Conservation (phyloP, 2,329 filamentous ascomycete species). For the Penicillium sp. region DNA sequence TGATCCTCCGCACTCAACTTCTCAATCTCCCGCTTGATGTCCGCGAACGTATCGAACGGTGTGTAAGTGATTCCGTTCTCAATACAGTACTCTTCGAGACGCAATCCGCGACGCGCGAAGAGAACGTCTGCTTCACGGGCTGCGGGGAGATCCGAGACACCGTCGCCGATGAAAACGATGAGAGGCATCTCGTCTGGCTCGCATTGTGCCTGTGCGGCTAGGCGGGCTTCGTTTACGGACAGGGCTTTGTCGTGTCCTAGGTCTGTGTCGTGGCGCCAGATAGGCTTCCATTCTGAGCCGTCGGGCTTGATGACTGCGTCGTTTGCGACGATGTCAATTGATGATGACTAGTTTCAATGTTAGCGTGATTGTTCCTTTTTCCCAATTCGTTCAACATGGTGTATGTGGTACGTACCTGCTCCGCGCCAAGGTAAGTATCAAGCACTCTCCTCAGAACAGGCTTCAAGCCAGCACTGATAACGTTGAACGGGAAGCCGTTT, state of each 20-base stretch:
- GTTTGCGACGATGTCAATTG: slow-evolving; percentile 69
- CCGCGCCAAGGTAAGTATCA: slow-evolving; percentile 65
- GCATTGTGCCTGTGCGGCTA: slow-evolving; percentile 53
- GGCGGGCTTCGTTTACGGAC: slow-evolving; percentile 63
- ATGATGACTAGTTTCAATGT: slow-evolving; percentile 39
- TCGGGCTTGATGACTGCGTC: slow-evolving; percentile 62
- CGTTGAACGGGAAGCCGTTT: slow-evolving; percentile 67
- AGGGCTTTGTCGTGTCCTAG: slow-evolving; percentile 68
- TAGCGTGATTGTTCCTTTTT: neutral
- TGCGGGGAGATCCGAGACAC: slow-evolving; percentile 66
- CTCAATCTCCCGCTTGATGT: slow-evolving; percentile 63
- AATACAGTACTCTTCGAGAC: slow-evolving; percentile 66
- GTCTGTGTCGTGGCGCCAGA: slow-evolving; percentile 67
- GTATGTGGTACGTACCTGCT: slow-evolving; percentile 39
- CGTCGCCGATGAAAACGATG: slow-evolving; percentile 70
- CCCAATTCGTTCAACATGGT: neutral
- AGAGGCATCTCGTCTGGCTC: slow-evolving; percentile 64
- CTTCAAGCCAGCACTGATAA: slow-evolving; percentile 68
- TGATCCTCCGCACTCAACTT: slow-evolving; percentile 61
- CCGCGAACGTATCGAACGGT: slow-evolving; percentile 66
- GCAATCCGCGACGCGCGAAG: slow-evolving; percentile 65
- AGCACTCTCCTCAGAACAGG: slow-evolving; percentile 63
- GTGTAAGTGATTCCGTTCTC: slow-evolving; percentile 63
- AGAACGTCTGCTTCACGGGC: slow-evolving; percentile 68
- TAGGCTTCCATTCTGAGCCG: slow-evolving; percentile 63